phyloP scores from a whole-genome alignment of 306 rosid genomes.

The Castanopsis chinensis region DNA sequence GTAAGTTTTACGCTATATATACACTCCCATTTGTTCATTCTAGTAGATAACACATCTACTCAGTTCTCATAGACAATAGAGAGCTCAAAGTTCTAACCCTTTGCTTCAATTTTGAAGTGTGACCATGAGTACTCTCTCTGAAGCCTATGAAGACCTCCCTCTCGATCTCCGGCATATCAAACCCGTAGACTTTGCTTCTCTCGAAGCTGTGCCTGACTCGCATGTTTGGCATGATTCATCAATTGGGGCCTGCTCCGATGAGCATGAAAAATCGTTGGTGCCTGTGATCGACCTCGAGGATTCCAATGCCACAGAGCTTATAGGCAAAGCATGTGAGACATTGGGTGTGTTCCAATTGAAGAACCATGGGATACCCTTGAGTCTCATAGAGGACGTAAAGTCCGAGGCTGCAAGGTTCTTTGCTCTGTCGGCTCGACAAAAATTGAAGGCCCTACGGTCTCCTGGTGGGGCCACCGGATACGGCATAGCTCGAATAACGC shows the following conservation, averaged over 20 bases:
- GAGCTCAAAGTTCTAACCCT: no score
- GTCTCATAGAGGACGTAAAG: constrained; percentile 40
- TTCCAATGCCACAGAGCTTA: constrained; percentile 43
- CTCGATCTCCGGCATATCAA: constrained; percentile 42
- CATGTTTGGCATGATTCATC: constrained; percentile 52
- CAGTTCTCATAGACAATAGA: no score
- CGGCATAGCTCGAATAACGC: constrained; percentile 62
- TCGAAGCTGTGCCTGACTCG: constrained; percentile 55
- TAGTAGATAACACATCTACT: no score
- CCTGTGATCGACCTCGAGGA: constrained; percentile 60
- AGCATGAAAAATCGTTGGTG: constrained; percentile 10
- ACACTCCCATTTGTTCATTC: no score
- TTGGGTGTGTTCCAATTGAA: constrained; percentile 71
- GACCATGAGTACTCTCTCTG: constrained; percentile 44
- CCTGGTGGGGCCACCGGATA: constrained; percentile 51
- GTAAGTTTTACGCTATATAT: no score
- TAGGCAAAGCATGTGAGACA: constrained; percentile 56
- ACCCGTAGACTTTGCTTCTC: constrained; percentile 60
- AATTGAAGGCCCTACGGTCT: constrained; percentile 51
- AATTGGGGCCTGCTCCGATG: neutral
- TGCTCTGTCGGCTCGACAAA: constrained; percentile 46
- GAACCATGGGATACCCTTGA: constrained; percentile 56
- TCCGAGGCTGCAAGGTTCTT: constrained; percentile 42
- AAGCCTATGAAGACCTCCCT: constrained; percentile 39
- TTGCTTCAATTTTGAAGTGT: no score